Evolutionary conservation across 2,329 filamentous ascomycete genomes (phyloP).

Genomic region (Pestalotiopsis sp.): DNA sequence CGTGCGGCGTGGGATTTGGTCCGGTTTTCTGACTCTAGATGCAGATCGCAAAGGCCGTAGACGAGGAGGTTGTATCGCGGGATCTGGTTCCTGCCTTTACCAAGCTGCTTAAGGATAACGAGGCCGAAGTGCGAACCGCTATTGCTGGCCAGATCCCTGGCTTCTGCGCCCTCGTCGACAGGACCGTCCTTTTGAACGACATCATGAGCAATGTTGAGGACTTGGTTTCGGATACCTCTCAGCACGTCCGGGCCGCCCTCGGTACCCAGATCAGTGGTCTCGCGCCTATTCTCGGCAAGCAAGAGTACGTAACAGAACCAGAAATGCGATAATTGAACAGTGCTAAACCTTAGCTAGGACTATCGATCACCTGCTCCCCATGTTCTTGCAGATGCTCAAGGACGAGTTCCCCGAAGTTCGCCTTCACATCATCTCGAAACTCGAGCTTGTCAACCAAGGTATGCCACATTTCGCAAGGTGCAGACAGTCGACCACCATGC

Average conservation of each 20-base stretch:
- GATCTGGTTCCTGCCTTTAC: constrained; percentile 97
- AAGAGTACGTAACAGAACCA: constrained; percentile 71
- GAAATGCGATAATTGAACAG: constrained; percentile 1
- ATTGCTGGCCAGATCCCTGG: constrained; percentile 97
- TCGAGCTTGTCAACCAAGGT: constrained; percentile 97
- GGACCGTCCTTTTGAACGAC: constrained; percentile 85
- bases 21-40: not conserved
- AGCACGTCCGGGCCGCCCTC: constrained; percentile 93
- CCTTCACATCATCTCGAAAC: constrained; percentile 99
- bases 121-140: constrained; percentile 95
- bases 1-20: not conserved
- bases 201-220: constrained; percentile 98
- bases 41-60: constrained; percentile 96
- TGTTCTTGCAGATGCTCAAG: constrained; percentile 99
- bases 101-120: constrained; percentile 95
- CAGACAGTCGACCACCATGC: constrained; percentile 1
- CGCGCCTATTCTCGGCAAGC: constrained; percentile 94
- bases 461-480: constrained; percentile 28
- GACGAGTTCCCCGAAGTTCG: constrained; percentile 98
- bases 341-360: constrained; percentile 60
- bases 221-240: constrained; percentile 91
- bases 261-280: constrained; percentile 97
- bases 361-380: constrained; percentile 92
- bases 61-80: constrained; percentile 91
- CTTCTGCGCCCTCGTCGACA: constrained; percentile 89